phyloP scores from a whole-genome alignment of 2,329 filamentous ascomycete genomes.

The Pleurostoma richardsiae region DNA sequence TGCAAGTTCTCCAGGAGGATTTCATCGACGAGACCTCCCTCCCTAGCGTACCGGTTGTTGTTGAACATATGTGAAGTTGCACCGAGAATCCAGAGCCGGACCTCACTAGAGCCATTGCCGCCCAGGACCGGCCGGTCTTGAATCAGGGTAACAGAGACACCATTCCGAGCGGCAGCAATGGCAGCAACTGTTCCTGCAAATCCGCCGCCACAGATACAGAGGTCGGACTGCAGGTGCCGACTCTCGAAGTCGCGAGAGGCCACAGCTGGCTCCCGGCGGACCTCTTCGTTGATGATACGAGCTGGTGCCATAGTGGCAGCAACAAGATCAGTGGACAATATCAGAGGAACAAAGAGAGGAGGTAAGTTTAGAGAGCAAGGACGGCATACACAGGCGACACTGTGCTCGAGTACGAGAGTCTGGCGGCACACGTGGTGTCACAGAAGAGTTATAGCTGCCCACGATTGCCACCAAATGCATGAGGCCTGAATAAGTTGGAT shows the following conservation, averaged over 20 bases:
- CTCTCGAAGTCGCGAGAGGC: constrained; percentile 10
- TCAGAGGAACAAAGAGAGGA: no score
- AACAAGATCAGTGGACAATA: not conserved
- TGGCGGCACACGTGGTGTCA: no score
- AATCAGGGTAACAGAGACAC: constrained; percentile 12
- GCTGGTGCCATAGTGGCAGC: constrained; percentile 13
- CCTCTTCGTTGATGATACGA: constrained; percentile 9
- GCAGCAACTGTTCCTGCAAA: constrained; percentile 15
- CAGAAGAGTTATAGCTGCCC: no score
- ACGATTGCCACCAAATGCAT: no score
- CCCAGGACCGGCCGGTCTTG: constrained; percentile 16
- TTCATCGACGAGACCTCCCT: constrained; percentile 17
- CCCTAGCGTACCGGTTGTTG: constrained; percentile 18
- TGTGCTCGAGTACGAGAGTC: no score
- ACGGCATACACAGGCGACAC: no score
- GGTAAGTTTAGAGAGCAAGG: no score
- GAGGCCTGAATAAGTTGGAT: no score
- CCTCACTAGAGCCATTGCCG: constrained; percentile 16
- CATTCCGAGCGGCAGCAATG: constrained; percentile 14
- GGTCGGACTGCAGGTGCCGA: constrained; percentile 11
- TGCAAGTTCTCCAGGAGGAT: constrained; percentile 17
- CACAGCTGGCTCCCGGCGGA: constrained; percentile 12
- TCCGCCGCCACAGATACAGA: constrained; percentile 21
- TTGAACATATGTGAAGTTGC: constrained; percentile 20
- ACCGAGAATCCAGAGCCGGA: constrained; percentile 17